phyloP scores from a whole-genome alignment of 306 rosid species.

The Purshia tridentata region DNA sequence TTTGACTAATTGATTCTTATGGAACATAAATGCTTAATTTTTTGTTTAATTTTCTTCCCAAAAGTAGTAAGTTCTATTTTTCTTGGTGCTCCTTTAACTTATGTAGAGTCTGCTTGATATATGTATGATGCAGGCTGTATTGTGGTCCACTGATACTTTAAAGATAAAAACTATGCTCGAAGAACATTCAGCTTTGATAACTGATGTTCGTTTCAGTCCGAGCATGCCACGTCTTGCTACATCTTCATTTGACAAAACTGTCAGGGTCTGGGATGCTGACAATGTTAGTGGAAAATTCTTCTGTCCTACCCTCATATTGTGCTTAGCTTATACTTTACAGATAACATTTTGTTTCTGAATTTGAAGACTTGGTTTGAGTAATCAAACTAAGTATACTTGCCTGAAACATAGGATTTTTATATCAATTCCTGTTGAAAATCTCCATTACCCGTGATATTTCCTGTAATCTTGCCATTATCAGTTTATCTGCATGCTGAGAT shows the following conservation, averaged over 20 bases:
- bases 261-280: constrained; percentile 97
- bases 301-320: not conserved
- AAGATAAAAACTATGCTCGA: constrained; percentile 73
- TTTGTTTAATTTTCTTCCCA: constrained; percentile 12
- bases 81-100: not conserved
- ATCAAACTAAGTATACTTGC: constrained; percentile 2
- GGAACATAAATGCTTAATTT: constrained; percentile 21
- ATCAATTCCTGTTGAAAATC: no score
- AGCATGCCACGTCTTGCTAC: constrained; percentile 91
- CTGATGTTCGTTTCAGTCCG: constrained; percentile 96
- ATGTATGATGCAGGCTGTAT: constrained; percentile 67
- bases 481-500: not conserved
- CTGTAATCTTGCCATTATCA: not conserved
- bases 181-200: constrained; percentile 78
- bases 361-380: not conserved
- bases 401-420: no score
- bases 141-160: constrained; percentile 81
- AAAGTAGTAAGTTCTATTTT: not conserved
- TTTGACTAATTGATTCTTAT: constrained; percentile 5
- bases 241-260: constrained; percentile 93
- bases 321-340: not conserved
- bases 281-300: constrained; percentile 59
- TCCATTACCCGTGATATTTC: no score
- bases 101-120: constrained; percentile 11
- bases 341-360: not conserved